phyloP scores from a whole-genome alignment of 345 rosid species.

The Nasturtium officinale region DNA sequence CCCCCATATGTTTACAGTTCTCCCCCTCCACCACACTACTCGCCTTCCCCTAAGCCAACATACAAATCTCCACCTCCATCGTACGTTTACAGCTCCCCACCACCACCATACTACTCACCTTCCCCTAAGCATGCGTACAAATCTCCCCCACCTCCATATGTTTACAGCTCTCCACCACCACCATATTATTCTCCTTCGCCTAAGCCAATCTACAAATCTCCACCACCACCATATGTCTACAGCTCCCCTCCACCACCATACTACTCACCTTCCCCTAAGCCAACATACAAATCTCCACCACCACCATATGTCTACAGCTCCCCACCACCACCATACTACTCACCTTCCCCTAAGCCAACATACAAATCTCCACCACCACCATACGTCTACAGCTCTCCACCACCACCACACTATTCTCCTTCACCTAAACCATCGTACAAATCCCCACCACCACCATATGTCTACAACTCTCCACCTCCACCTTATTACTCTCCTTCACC shows the following conservation, averaged over 20 bases:
- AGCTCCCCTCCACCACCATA: neutral
- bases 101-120: neutral
- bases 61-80: neutral
- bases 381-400: neutral
- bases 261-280: neutral
- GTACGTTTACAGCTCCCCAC: neutral
- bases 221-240: neutral
- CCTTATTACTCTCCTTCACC: conserved; percentile 9
- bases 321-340: neutral
- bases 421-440: neutral
- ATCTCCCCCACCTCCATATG: neutral
- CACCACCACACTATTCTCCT: neutral
- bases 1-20: neutral
- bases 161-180: neutral
- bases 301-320: neutral
- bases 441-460: neutral
- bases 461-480: neutral
- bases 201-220: neutral
- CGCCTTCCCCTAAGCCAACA: neutral
- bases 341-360: neutral
- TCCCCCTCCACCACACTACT: neutral
- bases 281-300: neutral
- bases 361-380: conserved; percentile 14
- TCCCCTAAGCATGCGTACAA: neutral
- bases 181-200: neutral